Evolutionary conservation across 1,139 yeast genomes (phyloP), one percentile per base, ranked within the genome.

Genomic region (Debaryomyces robertsiae): DNA sequence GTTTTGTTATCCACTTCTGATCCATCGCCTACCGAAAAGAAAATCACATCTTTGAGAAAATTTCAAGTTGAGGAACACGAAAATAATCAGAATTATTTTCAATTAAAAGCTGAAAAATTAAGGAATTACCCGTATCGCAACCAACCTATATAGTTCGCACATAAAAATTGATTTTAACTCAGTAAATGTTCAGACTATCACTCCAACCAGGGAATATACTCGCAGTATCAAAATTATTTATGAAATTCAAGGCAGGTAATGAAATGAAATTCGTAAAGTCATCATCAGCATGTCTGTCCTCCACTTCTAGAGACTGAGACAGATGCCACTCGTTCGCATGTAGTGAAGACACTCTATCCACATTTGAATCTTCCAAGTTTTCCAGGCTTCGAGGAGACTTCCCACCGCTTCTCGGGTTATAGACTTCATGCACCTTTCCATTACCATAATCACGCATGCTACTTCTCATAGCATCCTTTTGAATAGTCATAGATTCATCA

Each of bases 371-470:
- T 23, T 23, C 27, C 27, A n/a, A n/a, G n/a, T n/a, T n/a, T n/a
- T n/a, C n/a, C n/a, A n/a, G n/a, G n/a, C n/a, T n/a, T n/a, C n/a
- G n/a, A n/a, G n/a, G n/a, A n/a, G n/a, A n/a, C n/a, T n/a, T n/a
- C n/a, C n/a, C 17, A 4, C 18, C 4, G 9, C 9, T 4, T 14
- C 23, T 15, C 1, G 55, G 53, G 15, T 41, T 47, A 30, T 52
- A 52, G 2, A 49, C 59, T 36, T 58, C 63, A 24, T 38, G 36
- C 6, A 58, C 58, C 34, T 50, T 52, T 2, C 60, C 59, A 29
- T 42, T 55, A 6, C 65, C 65, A 42, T 61, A 61, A 43, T 61
- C 65, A 31, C 55, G 61, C 49, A 61, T 53, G 5, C 57, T 51
- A 37, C 57, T 58, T 18, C 61, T 44, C 10, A 60, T 38, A 29